These are phyloP conservation scores for Terana coerulea DNA, from an alignment of 768 basidiomycete genomes.

Conservation along the genomic window DNA sequence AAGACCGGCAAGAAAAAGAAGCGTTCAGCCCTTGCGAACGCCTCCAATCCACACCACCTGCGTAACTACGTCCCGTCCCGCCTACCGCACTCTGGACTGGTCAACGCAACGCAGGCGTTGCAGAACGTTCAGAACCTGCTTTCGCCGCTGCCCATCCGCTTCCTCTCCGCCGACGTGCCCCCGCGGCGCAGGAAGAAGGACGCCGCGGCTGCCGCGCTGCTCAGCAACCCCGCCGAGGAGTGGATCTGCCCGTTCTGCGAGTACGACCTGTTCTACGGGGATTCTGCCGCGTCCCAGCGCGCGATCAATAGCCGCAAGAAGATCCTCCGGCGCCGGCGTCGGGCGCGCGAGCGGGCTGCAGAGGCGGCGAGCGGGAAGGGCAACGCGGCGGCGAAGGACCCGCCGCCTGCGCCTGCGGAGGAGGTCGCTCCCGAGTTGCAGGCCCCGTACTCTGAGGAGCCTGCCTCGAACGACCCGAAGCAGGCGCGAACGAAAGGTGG, in stretches of 20 bases:
- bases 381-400: constrained; percentile 17
- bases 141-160: constrained; percentile 59
- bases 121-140: constrained; percentile 46
- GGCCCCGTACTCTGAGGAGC: neutral
- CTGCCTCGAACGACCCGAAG: neutral
- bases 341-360: constrained; percentile 68
- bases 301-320: constrained; percentile 73
- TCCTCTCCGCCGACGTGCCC: constrained; percentile 67
- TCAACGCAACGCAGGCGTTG: constrained; percentile 35
- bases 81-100: constrained; percentile 45
- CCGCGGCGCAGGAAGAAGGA: constrained; percentile 32
- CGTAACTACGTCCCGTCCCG: constrained; percentile 91
- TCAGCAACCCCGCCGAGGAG: constrained; percentile 70
- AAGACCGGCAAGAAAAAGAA: constrained; percentile 83
- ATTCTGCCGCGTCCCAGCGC: constrained; percentile 58
- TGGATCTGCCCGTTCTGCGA: constrained; percentile 97
- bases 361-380: constrained; percentile 45
- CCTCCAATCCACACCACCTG: constrained; percentile 93
- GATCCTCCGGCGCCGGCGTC: constrained; percentile 64
- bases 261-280: constrained; percentile 89
- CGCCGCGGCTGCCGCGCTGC: constrained; percentile 27
- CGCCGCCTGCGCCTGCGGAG: constrained; percentile 24
- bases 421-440: neutral
- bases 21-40: constrained; percentile 84
- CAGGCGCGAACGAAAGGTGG: neutral